Percentiles rank a stretch among this genome's conserved stretches.
These are phyloP conservation scores for Chytriomyces hyalinus DNA, from an alignment of 192 early-diverging fungal genomes.

Conservation along the genomic window DNA sequence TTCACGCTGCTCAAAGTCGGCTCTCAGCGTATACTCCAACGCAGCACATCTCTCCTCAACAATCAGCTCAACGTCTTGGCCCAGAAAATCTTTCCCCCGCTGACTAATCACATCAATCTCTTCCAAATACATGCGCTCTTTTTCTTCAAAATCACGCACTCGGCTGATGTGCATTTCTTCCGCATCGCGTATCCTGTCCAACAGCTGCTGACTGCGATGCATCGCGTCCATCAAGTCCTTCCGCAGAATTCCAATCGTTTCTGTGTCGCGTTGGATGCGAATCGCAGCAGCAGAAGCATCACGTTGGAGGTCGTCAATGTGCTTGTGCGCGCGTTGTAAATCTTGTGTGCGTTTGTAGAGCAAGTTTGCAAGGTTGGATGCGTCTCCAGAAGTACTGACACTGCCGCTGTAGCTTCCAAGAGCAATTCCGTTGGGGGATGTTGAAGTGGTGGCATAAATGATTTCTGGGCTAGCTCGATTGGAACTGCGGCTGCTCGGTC, in stretches of 20 bases:
- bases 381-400: background rate
- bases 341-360: background rate
- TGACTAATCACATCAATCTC: background rate
- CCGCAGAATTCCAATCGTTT: background rate
- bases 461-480: background rate
- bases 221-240: background rate
- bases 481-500: background rate
- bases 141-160: background rate
- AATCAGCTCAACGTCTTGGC: background rate
- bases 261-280: background rate
- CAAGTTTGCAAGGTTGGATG: background rate
- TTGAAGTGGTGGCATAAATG: background rate
- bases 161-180: background rate
- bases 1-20: slow-evolving; percentile 12
- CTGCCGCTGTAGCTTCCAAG: background rate
- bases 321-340: background rate
- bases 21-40: background rate
- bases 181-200: background rate
- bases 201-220: background rate
- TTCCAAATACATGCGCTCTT: background rate
- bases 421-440: background rate
- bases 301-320: background rate
- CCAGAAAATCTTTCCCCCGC: background rate
- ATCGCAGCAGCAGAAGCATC: background rate
- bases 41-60: background rate